These are phyloP conservation scores for Macadamia tetraphylla DNA, from an alignment of 164 flowering plant genomes.

Conservation along the genomic window DNA sequence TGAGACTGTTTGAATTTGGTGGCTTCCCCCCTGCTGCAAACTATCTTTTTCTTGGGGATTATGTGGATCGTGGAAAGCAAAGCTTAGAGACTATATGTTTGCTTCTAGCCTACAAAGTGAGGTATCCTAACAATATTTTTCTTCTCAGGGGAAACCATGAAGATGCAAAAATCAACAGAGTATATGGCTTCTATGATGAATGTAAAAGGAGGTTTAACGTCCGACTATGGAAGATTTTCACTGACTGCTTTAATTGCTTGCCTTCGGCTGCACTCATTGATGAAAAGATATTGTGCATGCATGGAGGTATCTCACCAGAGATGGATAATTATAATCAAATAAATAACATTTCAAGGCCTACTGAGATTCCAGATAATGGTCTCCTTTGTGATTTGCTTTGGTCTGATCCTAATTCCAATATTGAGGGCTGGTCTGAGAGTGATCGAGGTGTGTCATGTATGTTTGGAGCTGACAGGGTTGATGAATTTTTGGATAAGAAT, in stretches of 20 bases:
- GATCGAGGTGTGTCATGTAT: conserved; percentile 55
- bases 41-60: conserved; percentile 58
- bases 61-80: conserved; percentile 55
- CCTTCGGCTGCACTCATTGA: conserved; percentile 56
- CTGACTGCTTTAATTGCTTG: conserved; percentile 57
- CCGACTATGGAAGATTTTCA: conserved; percentile 53
- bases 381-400: conserved; percentile 58
- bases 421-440: conserved; percentile 49
- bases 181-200: conserved; percentile 57
- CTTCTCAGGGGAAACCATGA: conserved; percentile 61
- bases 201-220: conserved; percentile 59
- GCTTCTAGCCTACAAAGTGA: conserved; percentile 52
- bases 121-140: conserved; percentile 39
- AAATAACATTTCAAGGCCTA: conserved; percentile 40
- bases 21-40: conserved; percentile 53
- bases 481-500: conserved; percentile 46
- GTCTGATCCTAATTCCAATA: conserved; percentile 48
- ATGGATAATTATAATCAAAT: conserved; percentile 39
- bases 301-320: conserved; percentile 57
- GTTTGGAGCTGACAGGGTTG: conserved; percentile 44
- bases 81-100: conserved; percentile 57
- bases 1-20: conserved; percentile 44
- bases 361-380: conserved; percentile 50
- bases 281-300: conserved; percentile 55
- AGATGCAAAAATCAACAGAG: conserved; percentile 56